Evolutionary conservation across 1,284 basidiomycete genomes (phyloP).

Genomic region (Chalciporus sp.): DNA sequence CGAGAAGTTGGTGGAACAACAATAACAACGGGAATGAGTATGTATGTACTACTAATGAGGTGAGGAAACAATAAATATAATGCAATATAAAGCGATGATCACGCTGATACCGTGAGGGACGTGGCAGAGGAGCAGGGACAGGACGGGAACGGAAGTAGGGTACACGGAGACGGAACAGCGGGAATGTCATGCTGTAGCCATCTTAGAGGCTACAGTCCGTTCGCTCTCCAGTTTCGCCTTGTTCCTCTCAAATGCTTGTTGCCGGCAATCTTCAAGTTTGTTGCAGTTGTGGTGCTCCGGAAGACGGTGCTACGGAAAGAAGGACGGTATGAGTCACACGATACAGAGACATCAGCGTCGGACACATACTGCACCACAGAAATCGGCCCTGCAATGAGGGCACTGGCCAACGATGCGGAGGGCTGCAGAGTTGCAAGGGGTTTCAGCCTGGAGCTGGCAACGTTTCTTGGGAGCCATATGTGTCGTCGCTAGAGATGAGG

Average conservation of each 20-base stretch:
- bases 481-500: not conserved
- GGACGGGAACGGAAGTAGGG: slow-evolving; percentile 3
- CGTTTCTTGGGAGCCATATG: slow-evolving; percentile 81
- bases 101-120: slow-evolving; percentile 21
- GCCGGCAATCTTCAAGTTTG: slow-evolving; percentile 77
- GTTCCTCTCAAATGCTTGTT: slow-evolving; percentile 84
- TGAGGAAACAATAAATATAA: slow-evolving; percentile 32
- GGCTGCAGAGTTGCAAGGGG: slow-evolving; percentile 74
- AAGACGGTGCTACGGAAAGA: slow-evolving; percentile 67
- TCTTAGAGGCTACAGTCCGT: slow-evolving; percentile 82
- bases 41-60: slow-evolving; percentile 24
- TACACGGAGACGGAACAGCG: slow-evolving; percentile 11
- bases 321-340: slow-evolving; percentile 19
- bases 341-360: slow-evolving; percentile 1
- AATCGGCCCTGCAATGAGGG: slow-evolving; percentile 73
- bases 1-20: slow-evolving; percentile 13
- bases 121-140: not conserved
- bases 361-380: slow-evolving; percentile 72
- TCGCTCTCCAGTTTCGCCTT: slow-evolving; percentile 85
- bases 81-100: slow-evolving; percentile 27
- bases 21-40: slow-evolving; percentile 14
- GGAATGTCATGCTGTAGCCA: slow-evolving; percentile 66
- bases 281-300: slow-evolving; percentile 82
- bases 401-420: slow-evolving; percentile 83
- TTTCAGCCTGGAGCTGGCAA: slow-evolving; percentile 71